Evolutionary conservation across 2,329 filamentous ascomycete genomes (phyloP).

Genomic region (Arthroderma sp.): DNA sequence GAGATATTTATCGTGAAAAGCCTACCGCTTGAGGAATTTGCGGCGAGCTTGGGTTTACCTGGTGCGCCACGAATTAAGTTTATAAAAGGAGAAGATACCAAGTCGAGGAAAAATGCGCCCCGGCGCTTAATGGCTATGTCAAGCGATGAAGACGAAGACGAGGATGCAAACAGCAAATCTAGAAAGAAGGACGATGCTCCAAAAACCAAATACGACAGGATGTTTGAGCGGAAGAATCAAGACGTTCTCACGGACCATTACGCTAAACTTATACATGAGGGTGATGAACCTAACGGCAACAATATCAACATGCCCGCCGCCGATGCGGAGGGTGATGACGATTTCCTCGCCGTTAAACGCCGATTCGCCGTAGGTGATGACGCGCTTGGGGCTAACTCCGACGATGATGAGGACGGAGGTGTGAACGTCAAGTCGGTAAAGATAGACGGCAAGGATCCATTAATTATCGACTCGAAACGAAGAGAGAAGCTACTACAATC

Average conservation of each 20-base stretch:
- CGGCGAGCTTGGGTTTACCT: slow-evolving; percentile 72
- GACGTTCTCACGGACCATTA: slow-evolving; percentile 93
- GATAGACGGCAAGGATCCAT: slow-evolving; percentile 52
- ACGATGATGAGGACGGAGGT: slow-evolving; percentile 32
- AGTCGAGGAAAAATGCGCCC: slow-evolving; percentile 74
- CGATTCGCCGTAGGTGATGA: slow-evolving; percentile 61
- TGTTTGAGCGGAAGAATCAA: slow-evolving; percentile 96
- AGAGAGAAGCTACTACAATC: slow-evolving; percentile 89
- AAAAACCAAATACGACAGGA: slow-evolving; percentile 83
- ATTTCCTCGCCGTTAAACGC: slow-evolving; percentile 82
- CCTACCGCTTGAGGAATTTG: slow-evolving; percentile 74
- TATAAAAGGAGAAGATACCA: slow-evolving; percentile 75
- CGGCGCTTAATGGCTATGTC: slow-evolving; percentile 50
- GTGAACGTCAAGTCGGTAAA: slow-evolving; percentile 29
- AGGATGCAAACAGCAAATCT: slow-evolving; percentile 26
- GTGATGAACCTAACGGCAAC: slow-evolving; percentile 28
- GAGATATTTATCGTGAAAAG: slow-evolving; percentile 75
- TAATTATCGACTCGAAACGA: slow-evolving; percentile 86
- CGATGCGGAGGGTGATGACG: slow-evolving; percentile 54
- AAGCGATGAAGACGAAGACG: slow-evolving; percentile 43
- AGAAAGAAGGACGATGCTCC: slow-evolving; percentile 23
- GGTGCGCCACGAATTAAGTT: slow-evolving; percentile 91
- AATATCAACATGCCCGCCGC: slow-evolving; percentile 22
- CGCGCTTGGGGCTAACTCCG: slow-evolving; percentile 28
- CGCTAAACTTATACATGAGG: slow-evolving; percentile 63